Evolutionary conservation across 805 yeast genomes (phyloP), one percentile per base, ranked within the genome.

Genomic region (Candida jianshihensis): DNA sequence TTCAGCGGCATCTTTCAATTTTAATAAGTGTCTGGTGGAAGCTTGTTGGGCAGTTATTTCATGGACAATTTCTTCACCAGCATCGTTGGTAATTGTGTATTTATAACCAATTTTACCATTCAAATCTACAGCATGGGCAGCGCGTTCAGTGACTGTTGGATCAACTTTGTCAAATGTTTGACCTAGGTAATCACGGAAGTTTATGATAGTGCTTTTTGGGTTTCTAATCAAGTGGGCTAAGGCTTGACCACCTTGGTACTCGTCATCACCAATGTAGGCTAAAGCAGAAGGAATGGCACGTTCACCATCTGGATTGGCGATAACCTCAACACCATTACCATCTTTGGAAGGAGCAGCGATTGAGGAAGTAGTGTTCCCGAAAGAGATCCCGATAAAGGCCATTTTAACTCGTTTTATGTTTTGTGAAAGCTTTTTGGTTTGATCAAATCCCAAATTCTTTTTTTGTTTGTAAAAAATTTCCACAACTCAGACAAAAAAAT

Each of bases 231-330:
- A 67, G 68, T 92, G 97, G 39, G 88, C 89, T 51, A 80, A 67
- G 40, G 97, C 98, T 69, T 92, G 97, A 41, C 87, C 82, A 42
- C 98, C 98, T 59, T 92, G 97, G 67, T 86, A 92, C 68, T 92
- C 97, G 60, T 92, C 97, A 38, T 73, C 81, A 42, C 94, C 96
- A 40, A 88, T 88, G 60, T 89, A 92, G 15, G 97, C 78, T 43
- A 92, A 72, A 41, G 84, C 83, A 20, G 97, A 83, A 43, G 97
- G 95, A 59, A 92, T 92, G 42, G 90, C 75, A 69, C 97, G 86
- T 67, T 92, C 97, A 63, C 98, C 98, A 58, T 92, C 98, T 49
- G 94, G 96, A 77, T 92, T 90, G 49, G 98, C 98, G 61, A 92
- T 90, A 48, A 92, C 95, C 58, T 92, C 97, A 46, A 87, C 92